Conservation (phyloP, 169 alveolate genomes). For the Babesia bovis region DNA sequence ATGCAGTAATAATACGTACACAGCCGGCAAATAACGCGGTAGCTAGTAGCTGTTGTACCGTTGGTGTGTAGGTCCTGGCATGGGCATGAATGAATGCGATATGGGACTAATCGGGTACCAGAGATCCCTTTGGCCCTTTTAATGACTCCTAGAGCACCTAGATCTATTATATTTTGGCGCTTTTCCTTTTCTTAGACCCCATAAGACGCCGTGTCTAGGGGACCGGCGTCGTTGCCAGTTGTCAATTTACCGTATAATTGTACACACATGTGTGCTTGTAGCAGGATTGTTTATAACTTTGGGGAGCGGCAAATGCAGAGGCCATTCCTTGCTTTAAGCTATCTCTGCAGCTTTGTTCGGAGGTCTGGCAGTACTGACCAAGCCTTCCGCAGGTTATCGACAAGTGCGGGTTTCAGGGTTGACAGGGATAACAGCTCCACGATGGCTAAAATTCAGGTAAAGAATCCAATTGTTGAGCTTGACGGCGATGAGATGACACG, state of each 20-base stretch:
- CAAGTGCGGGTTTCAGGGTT: neutral
- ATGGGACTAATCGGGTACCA: too few relatives aligned
- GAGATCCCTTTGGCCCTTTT: too few relatives aligned
- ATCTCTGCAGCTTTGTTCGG: conserved; percentile 8
- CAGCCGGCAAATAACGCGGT: too few relatives aligned
- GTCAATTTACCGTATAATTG: neutral
- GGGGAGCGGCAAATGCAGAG: conserved; percentile 3
- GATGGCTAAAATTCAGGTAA: conserved; percentile 73
- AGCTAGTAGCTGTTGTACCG: too few relatives aligned
- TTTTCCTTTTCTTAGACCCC: neutral
- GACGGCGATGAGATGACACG: conserved; percentile 97
- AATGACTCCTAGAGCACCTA: too few relatives aligned
- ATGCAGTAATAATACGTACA: too few relatives aligned
- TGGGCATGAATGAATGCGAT: too few relatives aligned
- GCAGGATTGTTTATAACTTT: neutral
- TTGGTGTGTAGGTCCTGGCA: too few relatives aligned
- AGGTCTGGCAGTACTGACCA: neutral
- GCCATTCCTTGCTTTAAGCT: conserved; percentile 45
- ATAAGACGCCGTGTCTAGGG: neutral
- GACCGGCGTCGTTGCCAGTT: neutral
- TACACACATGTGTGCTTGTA: neutral
- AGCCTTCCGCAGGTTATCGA: conserved; percentile 10
- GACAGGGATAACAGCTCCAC: neutral
- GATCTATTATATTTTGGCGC: too few relatives aligned
- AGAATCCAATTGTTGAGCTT: conserved; percentile 89